Evolutionary conservation across 768 basidiomycete genomes (phyloP).

Genomic region (Mycena haematopus): DNA sequence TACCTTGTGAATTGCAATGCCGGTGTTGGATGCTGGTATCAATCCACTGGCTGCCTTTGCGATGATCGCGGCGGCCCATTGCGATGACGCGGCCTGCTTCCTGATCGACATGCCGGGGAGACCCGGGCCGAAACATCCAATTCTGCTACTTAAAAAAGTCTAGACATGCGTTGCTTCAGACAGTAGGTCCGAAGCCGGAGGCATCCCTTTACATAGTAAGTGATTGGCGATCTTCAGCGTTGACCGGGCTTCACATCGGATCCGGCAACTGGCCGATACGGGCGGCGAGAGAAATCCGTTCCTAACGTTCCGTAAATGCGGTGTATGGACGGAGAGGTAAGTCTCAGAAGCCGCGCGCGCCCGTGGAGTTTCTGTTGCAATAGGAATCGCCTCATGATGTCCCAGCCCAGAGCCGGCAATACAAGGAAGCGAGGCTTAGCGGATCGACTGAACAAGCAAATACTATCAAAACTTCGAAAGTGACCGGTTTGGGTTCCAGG

Average conservation of each 20-base stretch:
- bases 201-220: no score
- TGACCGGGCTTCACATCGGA: slow-evolving; percentile 8
- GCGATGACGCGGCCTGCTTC: neutral
- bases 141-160: no score
- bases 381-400: neutral
- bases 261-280: slow-evolving; percentile 1
- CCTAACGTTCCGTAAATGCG: neutral
- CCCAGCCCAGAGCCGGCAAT: no score
- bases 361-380: neutral
- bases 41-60: slow-evolving; percentile 6
- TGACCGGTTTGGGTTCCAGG: no score
- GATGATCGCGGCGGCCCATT: slow-evolving; percentile 12
- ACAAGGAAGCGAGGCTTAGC: no score
- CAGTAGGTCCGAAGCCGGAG: slow-evolving; percentile 5
- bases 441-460: no score
- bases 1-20: slow-evolving; percentile 11
- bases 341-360: neutral
- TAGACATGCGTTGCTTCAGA: neutral
- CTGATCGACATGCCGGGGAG: neutral
- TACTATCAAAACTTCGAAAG: no score
- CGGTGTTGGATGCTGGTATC: neutral
- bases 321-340: neutral
- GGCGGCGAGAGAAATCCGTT: neutral
- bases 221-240: slow-evolving; percentile 12
- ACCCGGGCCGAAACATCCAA: neutral